phyloP scores from a whole-genome alignment of 805 yeast genomes.

The Torulaspora delbrueckii region DNA sequence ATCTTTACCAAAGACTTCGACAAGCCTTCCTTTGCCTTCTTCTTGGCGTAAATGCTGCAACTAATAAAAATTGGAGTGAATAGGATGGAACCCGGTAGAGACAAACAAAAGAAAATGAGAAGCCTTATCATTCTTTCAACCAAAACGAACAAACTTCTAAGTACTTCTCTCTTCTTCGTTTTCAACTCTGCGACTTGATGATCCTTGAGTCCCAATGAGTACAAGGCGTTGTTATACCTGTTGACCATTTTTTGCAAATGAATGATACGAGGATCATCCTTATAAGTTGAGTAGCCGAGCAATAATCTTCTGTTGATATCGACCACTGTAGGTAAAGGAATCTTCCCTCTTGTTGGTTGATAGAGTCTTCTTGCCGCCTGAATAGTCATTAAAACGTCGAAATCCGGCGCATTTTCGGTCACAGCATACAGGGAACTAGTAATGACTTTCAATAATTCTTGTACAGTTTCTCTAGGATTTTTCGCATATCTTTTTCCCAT shows the following conservation, averaged over 20 bases:
- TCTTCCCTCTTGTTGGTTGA: constrained; percentile 52
- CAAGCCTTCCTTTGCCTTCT: constrained; percentile 72
- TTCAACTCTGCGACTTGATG: constrained; percentile 57
- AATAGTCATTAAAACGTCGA: constrained; percentile 86
- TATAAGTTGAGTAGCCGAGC: constrained; percentile 73
- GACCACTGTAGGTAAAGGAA: constrained; percentile 73
- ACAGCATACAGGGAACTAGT: constrained; percentile 77
- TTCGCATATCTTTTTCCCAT: constrained; percentile 62
- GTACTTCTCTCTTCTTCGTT: constrained; percentile 41
- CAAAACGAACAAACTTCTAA: constrained; percentile 47
- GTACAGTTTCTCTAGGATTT: constrained; percentile 70
- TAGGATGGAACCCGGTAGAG: constrained; percentile 79
- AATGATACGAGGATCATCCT: constrained; percentile 65
- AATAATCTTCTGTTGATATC: constrained; percentile 86
- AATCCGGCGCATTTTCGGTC: constrained; percentile 90
- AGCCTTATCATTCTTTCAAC: constrained; percentile 50
- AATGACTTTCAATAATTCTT: constrained; percentile 63
- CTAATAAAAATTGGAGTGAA: constrained; percentile 82
- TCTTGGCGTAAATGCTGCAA: constrained; percentile 61
- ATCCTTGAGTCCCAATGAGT: constrained; percentile 60
- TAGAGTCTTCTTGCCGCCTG: constrained; percentile 91
- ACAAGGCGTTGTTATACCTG: constrained; percentile 60
- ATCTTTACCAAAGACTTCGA: constrained; percentile 90
- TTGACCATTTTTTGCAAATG: constrained; percentile 58
- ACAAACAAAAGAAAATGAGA: constrained; percentile 48